Base-by-base conservation (phyloP, 768 basidiomycete species). In the Amanita brunnescens region DNA sequence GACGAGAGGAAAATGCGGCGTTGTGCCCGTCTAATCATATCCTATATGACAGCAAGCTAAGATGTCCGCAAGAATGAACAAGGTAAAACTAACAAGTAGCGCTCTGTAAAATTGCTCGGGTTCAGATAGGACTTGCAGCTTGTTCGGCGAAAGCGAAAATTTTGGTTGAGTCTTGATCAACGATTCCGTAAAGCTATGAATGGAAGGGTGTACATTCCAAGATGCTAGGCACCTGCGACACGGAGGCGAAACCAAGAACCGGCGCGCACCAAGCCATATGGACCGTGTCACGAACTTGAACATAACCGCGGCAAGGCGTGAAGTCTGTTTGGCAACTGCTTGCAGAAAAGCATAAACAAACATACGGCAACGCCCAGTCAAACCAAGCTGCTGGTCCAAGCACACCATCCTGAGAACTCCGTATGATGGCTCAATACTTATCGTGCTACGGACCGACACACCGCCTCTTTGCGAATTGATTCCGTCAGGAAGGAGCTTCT, bases 1-100 rank as follows among this genome's bases (percentile, higher is more conserved):
- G 90, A 90, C 0, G 95, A 96, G 24, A 99, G 75, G 61, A 94
- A 89, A 58, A 99, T 80, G 51, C 93, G 79, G 45, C 71, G 67
- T 51, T 81, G 78, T 0, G 95, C 95, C n/a, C 78, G 73, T 39
- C 70, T 69, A 47, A 98, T 82, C 75, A 91, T 83, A 53, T 78
- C 71, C 92, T 94, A 59, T 2, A 29, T 12, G 18, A 43, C 46
- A 49, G n/a, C 44, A 21, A 23, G 46, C 20, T 12, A 16, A 8
- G 13, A 7, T 20, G n/a, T 45, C n/a, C n/a, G 10, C 18, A 6
- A 30, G 20, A 30, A 9, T 39, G 5, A 14, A 21, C 6, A 45
- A 26, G 8, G 9, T 6, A 24, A 6, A 18, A 70, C 80, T 54
- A 51, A 83, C 85, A 57, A 86, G 56, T 21, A 91, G 53, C 8